Evolutionary conservation across 2,329 filamentous ascomycete genomes (phyloP), one percentile per base, ranked within the genome.

Genomic region (Cercospora sojina): DNA sequence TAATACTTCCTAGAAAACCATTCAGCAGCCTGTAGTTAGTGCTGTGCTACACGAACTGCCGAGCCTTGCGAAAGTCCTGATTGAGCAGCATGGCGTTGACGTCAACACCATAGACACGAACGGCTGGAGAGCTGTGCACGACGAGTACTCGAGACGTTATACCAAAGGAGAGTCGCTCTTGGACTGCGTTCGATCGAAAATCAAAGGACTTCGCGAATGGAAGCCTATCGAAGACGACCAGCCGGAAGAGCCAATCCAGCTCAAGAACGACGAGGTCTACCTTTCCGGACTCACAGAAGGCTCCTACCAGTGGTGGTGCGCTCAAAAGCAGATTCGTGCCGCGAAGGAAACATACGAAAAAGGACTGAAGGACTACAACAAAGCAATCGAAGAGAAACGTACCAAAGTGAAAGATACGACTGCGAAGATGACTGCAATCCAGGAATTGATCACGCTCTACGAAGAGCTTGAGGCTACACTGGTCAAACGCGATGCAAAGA

Each of bases 11-110:
- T 76, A 81, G 3, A 67, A 76, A 5, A 74, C 71, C 1, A 74
- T 85, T 10, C 81, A 86, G 62, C 91, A 94, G 73, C 91, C 92
- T 0, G 79, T 95, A 13, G 81, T 92, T 9, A 65, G 83, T 3
- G 91, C 92, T 2, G 77, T 85, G 3, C 13, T 83, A 79, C 74
- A 77, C 7, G 83, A 86, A 72, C 65, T 88, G 73, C 77, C 79
- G n/a, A 79, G 82, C 0, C 74, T 88, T 5, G 87, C 86, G 1
- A 72, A 86, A 3, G 79, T 84, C 47, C 82, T 96, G 2, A 75
- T 96, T 1, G 65, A 70, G 41, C 32, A 67, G 5, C 56, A 80
- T 16, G 91, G 90, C 1, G 90, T 85, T 3, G 85, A 93, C 76
- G 83, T 87, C 0, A 91, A 91, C 68, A 82, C 83, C 0, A 72